Base-by-base conservation (phyloP, 345 rosid genomes). In the Nasturtium officinale region DNA sequence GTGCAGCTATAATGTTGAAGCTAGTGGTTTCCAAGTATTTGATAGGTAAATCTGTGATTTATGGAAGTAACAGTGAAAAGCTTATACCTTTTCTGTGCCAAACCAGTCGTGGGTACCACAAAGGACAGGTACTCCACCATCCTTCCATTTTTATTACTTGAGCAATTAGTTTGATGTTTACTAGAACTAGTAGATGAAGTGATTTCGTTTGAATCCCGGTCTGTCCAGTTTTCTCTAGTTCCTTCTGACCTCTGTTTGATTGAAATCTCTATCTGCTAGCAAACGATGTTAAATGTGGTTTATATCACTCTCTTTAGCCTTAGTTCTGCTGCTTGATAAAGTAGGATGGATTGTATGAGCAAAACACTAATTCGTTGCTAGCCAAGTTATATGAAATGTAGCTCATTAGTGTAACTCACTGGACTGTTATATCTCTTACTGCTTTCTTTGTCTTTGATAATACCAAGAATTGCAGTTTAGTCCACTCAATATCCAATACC, bases 1-100 rank as follows among this genome's bases (percentile, higher is more conserved):
- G 69, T 71, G 67, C 13, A 54, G 60, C 20, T 60, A 69, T 58
- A 23, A 85, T 85, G 87, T 78, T 86, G 79, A 88, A 77, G 80
- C 85, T 84, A 74, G 86, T 76, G 16, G 32, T 85, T 69, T 62
- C 72, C 55, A 82, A 80, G 80, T 73, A 73, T 46, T 71, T 78
- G 4, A 62, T 32, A 18, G 76, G 50, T 56, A 72, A 61, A 65
- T 69, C 72, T 7, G 69, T 71, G 23, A 35, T 73, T 37, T 46
- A 64, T 43, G 63, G 48, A 50, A 80, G 57, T 77, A 79, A 50
- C 29, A 75, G 76, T 23, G 78, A 66, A 71, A 81, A 76, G 79
- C 77, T 80, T 62, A 75, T 74, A 78, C 83, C 84, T 67, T 76
- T 66, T 62, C 40, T 85, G 43, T 78, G 13, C 62, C 55, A 83